Evolutionary conservation across 176 grass and related monocot species (phyloP), one percentile per base, ranked within the genome.

Genomic region (Typha latifolia): DNA sequence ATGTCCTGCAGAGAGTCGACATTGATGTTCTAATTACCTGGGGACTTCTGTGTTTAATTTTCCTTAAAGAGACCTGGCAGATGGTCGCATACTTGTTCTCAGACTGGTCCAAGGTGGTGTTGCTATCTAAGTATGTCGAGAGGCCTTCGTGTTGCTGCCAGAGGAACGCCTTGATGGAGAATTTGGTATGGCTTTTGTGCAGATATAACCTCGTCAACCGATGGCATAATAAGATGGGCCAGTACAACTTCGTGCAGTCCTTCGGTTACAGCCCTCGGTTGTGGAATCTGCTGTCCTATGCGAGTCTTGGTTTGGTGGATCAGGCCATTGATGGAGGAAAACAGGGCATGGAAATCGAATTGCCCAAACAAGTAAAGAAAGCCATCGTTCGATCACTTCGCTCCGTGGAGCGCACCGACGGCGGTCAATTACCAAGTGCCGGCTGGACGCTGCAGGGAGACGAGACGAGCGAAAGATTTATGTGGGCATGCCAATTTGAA

Each of bases 71-170:
- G n/a, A n/a, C n/a, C n/a, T n/a, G n/a, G n/a, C n/a, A n/a, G n/a
- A n/a, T 32, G 31, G 31, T 4, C 2, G 31, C 31, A 4, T 80
- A 72, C 27, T 9, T 61, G 13, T 67, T 73, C 3, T 80, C 77
- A 11, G 69, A 80, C 22, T 80, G 77, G 77, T 73, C 68, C 21
- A 80, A 73, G 22, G 34, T 80, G 34, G 0, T 67, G 0, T 15
- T 80, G 27, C 3, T 80, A 47, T 67, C 59, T 31, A 4, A 15
- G 5, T 80, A 73, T 31, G 49, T 67, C 3, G 4, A 32, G 49
- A 32, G 50, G 13, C 63, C 49, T n/a, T n/a, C n/a, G n/a, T n/a
- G n/a, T 4, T 67, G 21, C 55, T 67, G 61, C 4, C 49, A 49
- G 10, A 14, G 48, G 27, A 49, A 23, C 51, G 0, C 3, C 6